phyloP scores from a whole-genome alignment of 139 green algal species.

The Closterium sp. region DNA sequence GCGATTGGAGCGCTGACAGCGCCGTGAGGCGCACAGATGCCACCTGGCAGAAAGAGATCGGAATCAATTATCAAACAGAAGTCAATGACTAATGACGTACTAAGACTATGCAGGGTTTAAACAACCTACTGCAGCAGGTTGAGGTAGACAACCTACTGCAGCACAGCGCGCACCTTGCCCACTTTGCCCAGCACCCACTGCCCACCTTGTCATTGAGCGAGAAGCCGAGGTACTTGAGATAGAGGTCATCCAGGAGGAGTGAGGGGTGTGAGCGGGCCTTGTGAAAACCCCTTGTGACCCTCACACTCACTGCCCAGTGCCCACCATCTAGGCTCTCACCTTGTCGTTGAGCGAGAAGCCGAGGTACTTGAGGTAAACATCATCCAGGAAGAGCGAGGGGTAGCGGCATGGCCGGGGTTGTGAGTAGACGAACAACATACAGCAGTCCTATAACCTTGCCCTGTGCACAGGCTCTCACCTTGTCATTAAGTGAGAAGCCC shows the following conservation, averaged over 20 bases:
- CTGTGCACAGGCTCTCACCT: slow-evolving; percentile 24
- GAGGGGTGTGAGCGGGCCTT: slow-evolving; percentile 54
- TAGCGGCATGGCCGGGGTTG: too few species aligned
- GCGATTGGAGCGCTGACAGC: slow-evolving; percentile 56
- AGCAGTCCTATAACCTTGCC: too few species aligned
- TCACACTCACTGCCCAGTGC: not conserved
- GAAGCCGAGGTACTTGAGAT: slow-evolving; percentile 97
- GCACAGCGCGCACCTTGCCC: too few species aligned
- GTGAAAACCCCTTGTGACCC: not conserved
- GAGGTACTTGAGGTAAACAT: slow-evolving; percentile 95
- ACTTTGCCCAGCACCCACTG: too few species aligned
- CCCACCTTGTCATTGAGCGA: slow-evolving; percentile 76
- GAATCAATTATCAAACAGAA: not conserved
- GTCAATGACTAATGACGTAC: not conserved
- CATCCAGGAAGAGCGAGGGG: slow-evolving; percentile 77
- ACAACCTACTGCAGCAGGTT: too few species aligned
- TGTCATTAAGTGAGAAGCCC: slow-evolving; percentile 89
- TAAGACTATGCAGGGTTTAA: not conserved
- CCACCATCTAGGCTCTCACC: not conserved
- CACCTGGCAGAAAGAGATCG: slow-evolving; percentile 41
- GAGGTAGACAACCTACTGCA: too few species aligned
- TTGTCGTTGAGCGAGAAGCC: slow-evolving; percentile 90
- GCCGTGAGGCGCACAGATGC: slow-evolving; percentile 63
- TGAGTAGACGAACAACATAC: too few species aligned
- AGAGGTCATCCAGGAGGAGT: slow-evolving; percentile 76